A percentile compares a stretch with the other conserved stretches of the same genome.
Evolutionary conservation across 1,284 basidiomycete genomes (phyloP).

Genomic region (Leccinum griseonigrum): DNA sequence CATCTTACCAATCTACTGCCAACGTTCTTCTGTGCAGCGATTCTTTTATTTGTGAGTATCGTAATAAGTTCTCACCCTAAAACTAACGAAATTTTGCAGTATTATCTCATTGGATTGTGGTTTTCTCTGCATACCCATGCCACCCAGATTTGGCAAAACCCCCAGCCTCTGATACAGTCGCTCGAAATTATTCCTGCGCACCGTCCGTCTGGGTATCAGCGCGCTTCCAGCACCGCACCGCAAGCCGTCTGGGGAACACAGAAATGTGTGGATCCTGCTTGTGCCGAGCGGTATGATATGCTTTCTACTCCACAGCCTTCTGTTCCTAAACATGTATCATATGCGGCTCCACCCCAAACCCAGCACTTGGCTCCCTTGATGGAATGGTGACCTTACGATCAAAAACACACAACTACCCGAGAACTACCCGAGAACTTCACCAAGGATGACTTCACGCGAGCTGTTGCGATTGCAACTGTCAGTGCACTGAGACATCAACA

Average conservation of each 20-base stretch:
- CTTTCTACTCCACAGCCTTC: slow-evolving; percentile 43
- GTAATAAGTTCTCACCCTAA: neutral
- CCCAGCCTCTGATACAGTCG: slow-evolving; percentile 77
- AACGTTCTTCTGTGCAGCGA: slow-evolving; percentile 94
- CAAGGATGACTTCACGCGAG: slow-evolving; percentile 86
- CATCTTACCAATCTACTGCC: slow-evolving; percentile 96
- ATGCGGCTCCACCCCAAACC: slow-evolving; percentile 44
- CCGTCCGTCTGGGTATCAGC: slow-evolving; percentile 70
- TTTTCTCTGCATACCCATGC: slow-evolving; percentile 98
- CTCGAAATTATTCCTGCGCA: slow-evolving; percentile 56
- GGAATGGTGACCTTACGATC: slow-evolving; percentile 72
- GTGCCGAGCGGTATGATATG: slow-evolving; percentile 28
- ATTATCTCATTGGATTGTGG: slow-evolving; percentile 97
- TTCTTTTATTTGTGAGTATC: slow-evolving; percentile 82
- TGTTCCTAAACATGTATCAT: slow-evolving; percentile 45
- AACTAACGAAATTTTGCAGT: slow-evolving; percentile 47
- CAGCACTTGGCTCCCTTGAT: slow-evolving; percentile 64
- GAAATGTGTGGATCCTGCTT: slow-evolving; percentile 45
- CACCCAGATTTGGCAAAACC: slow-evolving; percentile 99
- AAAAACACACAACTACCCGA: slow-evolving; percentile 63
- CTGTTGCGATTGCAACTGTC: slow-evolving; percentile 88
- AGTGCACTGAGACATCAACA: slow-evolving; percentile 79
- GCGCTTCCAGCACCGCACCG: slow-evolving; percentile 21
- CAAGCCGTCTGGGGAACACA: slow-evolving; percentile 33
- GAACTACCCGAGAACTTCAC: slow-evolving; percentile 65